Base-by-base conservation (phyloP, 2,329 filamentous ascomycete genomes). In the Penicillium sp. region DNA sequence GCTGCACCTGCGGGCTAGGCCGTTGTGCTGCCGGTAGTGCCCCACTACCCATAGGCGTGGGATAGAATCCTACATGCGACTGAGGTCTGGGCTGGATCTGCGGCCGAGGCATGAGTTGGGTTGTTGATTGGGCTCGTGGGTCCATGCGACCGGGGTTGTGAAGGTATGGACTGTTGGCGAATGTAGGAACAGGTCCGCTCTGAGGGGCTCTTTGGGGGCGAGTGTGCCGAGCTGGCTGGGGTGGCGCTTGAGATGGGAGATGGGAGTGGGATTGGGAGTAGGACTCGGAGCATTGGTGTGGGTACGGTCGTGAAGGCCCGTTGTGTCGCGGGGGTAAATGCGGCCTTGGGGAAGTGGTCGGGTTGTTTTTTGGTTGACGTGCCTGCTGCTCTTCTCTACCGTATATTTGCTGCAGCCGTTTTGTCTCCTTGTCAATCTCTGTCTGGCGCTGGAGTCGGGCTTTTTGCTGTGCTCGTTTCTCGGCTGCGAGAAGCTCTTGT, bases 351-450 rank as follows among this genome's bases (percentile, higher is more conserved):
- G 55, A 43, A 40, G 52, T 38, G 23, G 37, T 29, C 24, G 44
- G 41, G 5, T 47, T 49, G 38, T 50, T 52, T 6, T 42, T 50
- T 32, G 58, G 58, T 28, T 47, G 55, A 27, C 68, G 65, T 6
- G 52, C 65, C 44, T 61, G 58, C 54, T 70, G 47, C 54, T 74
- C 68, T 60, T 76, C 67, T 49, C 64, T 58, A 40, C 80, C 81
- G 55, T 83, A 85, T 42, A 81, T 61, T 56, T 73, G 76, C 49
- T 78, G 74, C 6, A 96, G 72, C 0, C 89, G 79, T 58, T 84
- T 84, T 0, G 89, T 95, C 69, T 96, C 91, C 38, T 82, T 81
- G 31, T 95, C 83, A 9, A 89, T 77, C 46, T 80, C 79, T 1
- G 73, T 75, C 54, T 82, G 53, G 4, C 60, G 62, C 27, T 47